phyloP scores from a whole-genome alignment of 345 rosid genomes.

The Abelmoschus esculentus region DNA sequence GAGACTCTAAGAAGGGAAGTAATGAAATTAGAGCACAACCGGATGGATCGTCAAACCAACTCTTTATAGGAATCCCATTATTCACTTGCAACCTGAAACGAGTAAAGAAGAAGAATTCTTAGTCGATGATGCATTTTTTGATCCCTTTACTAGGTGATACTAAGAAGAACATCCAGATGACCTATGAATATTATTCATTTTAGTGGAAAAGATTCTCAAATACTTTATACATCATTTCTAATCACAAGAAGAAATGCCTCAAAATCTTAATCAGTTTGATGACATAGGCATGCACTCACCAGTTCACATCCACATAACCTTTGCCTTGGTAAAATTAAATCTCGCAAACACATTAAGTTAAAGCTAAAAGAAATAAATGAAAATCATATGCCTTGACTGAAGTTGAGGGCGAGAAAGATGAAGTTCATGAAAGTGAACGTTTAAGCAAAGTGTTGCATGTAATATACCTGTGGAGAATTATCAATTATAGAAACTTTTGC shows the following conservation, averaged over 20 bases:
- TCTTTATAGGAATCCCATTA: conserved; percentile 94
- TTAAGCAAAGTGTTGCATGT: conserved; percentile 7
- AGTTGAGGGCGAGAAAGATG: not conserved
- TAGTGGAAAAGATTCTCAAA: no score
- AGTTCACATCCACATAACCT: no score
- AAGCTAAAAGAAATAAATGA: no score
- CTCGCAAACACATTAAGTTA: no score
- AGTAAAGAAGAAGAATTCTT: conserved; percentile 8
- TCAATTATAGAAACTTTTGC: conserved; percentile 93
- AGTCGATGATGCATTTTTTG: not conserved
- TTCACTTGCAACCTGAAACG: conserved; percentile 79
- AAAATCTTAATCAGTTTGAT: no score
- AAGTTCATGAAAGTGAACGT: not conserved
- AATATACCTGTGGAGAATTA: conserved; percentile 86
- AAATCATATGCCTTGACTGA: not conserved
- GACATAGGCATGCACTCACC: no score
- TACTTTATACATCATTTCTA: no score
- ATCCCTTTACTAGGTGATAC: not conserved
- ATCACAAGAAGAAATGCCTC: no score
- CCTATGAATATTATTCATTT: no score
- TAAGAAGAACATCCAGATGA: no score
- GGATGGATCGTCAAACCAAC: conserved; percentile 87
- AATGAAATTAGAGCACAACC: conserved; percentile 71
- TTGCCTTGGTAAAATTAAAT: no score
- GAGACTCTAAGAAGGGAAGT: conserved; percentile 86